Conservation (phyloP, 305 asterid species). For the Plantago coronopus region DNA sequence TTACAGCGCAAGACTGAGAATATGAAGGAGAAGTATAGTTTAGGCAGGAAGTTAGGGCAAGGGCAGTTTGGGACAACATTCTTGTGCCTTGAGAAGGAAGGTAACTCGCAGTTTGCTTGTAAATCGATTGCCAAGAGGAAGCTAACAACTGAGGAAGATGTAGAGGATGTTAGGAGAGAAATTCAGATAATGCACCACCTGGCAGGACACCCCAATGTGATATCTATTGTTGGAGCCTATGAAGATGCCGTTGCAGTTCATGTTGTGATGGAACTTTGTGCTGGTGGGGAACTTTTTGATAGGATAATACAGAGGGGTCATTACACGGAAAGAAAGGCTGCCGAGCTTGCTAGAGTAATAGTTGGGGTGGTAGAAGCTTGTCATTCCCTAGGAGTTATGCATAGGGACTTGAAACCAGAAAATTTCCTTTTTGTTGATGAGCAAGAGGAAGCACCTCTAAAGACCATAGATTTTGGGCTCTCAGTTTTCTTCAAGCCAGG, state of each 20-base stretch:
- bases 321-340: constrained; percentile 79
- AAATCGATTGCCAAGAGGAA: constrained; percentile 71
- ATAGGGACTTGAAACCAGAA: constrained; percentile 86
- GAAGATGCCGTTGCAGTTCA: constrained; percentile 76
- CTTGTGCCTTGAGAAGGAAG: constrained; percentile 49
- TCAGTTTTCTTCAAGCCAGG: constrained; percentile 88
- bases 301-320: constrained; percentile 84
- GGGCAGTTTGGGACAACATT: constrained; percentile 74
- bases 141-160: constrained; percentile 60
- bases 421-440: constrained; percentile 76
- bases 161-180: constrained; percentile 80
- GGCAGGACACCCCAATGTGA: constrained; percentile 62
- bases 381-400: constrained; percentile 82
- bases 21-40: constrained; percentile 46
- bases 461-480: constrained; percentile 85
- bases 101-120: constrained; percentile 57
- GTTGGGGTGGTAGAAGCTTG: constrained; percentile 77
- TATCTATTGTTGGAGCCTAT: constrained; percentile 65
- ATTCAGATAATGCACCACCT: constrained; percentile 81
- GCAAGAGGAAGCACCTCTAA: constrained; percentile 71
- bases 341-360: constrained; percentile 73
- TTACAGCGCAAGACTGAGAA: constrained; percentile 53
- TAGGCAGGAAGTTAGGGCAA: constrained; percentile 69
- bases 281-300: constrained; percentile 89
- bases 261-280: constrained; percentile 79